Evolutionary conservation across 176 grass and related monocot genomes (phyloP), one percentile per base, ranked within the genome.

Genomic region (Elaeis guineensis): DNA sequence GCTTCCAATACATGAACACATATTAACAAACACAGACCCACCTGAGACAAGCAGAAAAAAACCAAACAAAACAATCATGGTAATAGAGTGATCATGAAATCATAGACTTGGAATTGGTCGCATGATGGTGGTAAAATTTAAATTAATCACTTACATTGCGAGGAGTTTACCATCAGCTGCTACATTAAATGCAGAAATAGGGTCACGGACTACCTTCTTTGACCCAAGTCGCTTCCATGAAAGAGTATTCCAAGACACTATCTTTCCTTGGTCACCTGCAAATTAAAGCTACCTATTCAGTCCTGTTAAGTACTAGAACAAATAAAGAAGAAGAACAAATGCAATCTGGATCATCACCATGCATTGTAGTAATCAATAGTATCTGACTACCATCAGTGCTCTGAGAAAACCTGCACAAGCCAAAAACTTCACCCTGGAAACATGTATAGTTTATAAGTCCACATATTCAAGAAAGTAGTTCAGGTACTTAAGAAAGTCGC

Each of bases 401-500:
- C 25, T 9, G 66, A 44, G 57, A 98, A 72, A 98, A 92, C 56
- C 84, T 83, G 65, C 88, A 98, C 79, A 85, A 98, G 49, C 81
- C 61, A 65, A 98, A 98, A 78, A 83, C 78, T 83, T 98, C 93
- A 54, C 88, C 93, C 93, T 98, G 82, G 12, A 86, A 80, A 57
- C 15, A n/a, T 44, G 72, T 6, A 32, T 57, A 69, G 7, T 63
- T 80, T 9, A 77, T 23, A 77, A 55, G 51, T 63, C 32, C 54
- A 67, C 68, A 50, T 8, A 17, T 64, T 50, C 62, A 51, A 63
- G 24, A 15, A 14, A 16, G 71, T 28, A 50, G 22, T 15, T 30
- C 21, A 16, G 35, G 35, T 44, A 44, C 35, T 44, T 44, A 1
- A 68, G 21, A 35, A 11, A 25, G 52, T 49, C 4, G 11, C 5